Evolutionary conservation across 768 basidiomycete genomes (phyloP), one percentile per base, ranked within the genome.

Genomic region (Symmetrospora coprosmae): DNA sequence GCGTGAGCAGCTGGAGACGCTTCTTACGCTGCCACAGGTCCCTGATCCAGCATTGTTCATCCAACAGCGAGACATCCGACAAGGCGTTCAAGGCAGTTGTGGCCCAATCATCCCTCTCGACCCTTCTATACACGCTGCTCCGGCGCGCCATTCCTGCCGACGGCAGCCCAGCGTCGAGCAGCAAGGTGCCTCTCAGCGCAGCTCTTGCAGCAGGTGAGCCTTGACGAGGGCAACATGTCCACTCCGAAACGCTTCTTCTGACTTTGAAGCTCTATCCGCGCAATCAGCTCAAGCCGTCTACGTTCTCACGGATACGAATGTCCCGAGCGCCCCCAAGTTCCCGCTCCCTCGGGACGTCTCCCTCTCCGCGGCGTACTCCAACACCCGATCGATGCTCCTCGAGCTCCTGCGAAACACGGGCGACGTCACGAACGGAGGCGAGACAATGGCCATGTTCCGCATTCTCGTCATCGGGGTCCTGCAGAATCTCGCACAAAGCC

Each of bases 1-100:
- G 43, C 62, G 62, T 63, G 27, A 47, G 61, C 19, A 34, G 11
- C 49, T 50, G 23, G 13, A 34, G 23, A 33, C 25, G 16, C 19
- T 33, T 7, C 9, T 46, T 46, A 23, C 21, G 9, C 11, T 23
- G 37, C 37, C 9, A 38, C n/a, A 38, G n/a, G 37, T 46, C 43
- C 13, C 43, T 46, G 25, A 46, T 46, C 16, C 13, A 9, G 37
- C n/a, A 9, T 23, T 17, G 43, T 9, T 11, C 43, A 13, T 46
- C 9, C 8, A 46, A 28, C 55, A 58, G 55, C 11, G 55, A 58
- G 46, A 58, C 55, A 4, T 58, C 55, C 4, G 55, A 58, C 31
- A 58, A 58, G 37, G 55, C 55, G 23, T 58, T 58, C 55, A 58
- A 58, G 31, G 43, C 40, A 4, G 37, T 58, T n/a, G 55, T 58